phyloP scores from a whole-genome alignment of 208 protist species.

The Acanthamoeba healyi region DNA sequence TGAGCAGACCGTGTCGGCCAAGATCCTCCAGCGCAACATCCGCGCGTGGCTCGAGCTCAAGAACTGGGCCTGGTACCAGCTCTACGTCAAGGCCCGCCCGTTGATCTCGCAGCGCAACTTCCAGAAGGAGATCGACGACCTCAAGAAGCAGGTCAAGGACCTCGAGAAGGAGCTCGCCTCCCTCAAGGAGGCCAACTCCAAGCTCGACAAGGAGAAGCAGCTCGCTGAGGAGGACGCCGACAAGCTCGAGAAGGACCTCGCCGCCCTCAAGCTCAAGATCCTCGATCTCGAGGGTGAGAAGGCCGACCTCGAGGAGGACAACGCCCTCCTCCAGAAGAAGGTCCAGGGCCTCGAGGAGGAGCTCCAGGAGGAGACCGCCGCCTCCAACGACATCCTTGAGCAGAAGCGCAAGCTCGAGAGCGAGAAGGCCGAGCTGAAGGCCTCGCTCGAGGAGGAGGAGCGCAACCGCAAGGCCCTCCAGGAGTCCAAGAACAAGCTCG shows the following conservation, averaged over 20 bases:
- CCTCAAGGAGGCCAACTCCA: slow-evolving; percentile 79
- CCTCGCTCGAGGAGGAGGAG: slow-evolving; percentile 84
- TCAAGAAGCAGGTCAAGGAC: slow-evolving; percentile 85
- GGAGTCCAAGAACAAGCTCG: slow-evolving; percentile 65
- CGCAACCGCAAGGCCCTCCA: slow-evolving; percentile 74
- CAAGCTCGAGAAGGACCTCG: slow-evolving; percentile 81
- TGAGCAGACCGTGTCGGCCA: slow-evolving; percentile 85
- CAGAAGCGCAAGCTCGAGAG: slow-evolving; percentile 75
- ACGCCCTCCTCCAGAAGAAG: slow-evolving; percentile 68
- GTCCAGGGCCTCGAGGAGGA: slow-evolving; percentile 73
- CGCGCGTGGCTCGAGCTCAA: slow-evolving; percentile 87
- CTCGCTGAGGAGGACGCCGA: slow-evolving; percentile 82
- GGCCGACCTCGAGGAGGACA: slow-evolving; percentile 83
- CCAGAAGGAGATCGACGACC: slow-evolving; percentile 86
- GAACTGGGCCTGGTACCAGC: slow-evolving; percentile 90
- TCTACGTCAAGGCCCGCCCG: slow-evolving; percentile 88
- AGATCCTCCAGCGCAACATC: slow-evolving; percentile 89
- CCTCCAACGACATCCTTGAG: slow-evolving; percentile 75
- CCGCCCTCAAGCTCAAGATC: slow-evolving; percentile 78
- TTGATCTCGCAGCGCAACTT: slow-evolving; percentile 85
- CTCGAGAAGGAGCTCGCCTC: slow-evolving; percentile 85
- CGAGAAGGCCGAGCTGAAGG: slow-evolving; percentile 82
- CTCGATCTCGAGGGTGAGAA: slow-evolving; percentile 80
- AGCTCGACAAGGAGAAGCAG: slow-evolving; percentile 82
- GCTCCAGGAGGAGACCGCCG: slow-evolving; percentile 62